Base-by-base conservation (phyloP, 257 asterid species). In the Solanum virginianum region DNA sequence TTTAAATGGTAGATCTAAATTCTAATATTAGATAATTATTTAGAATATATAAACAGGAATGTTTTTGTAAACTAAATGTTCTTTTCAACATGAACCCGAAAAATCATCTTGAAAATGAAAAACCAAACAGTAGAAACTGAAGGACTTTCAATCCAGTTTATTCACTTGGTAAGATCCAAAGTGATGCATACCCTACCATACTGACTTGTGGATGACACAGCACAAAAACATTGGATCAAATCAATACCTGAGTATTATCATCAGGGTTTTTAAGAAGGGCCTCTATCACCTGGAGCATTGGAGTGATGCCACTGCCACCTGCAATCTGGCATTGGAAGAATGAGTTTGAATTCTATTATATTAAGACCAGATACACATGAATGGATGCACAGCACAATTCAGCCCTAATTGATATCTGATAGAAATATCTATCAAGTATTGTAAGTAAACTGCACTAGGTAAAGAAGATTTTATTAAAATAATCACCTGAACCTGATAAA, bases 221-320 rank as follows among this genome's bases (percentile, higher is more conserved):
- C 60, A 77, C 68, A 66, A 41, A 71, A 85, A 60, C 43, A 81
- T 16, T 10, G 41, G 81, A 32, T 53, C 47, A 62, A 68, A 77
- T 63, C 39, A 81, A 83, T 80, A 93, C 99, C 93, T 94, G 95
- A 71, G 98, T 95, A 85, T 91, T 90, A 88, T 96, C 99, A 84
- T 96, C 98, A 29, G 98, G 95, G 85, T 94, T 96, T 91, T 95
- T 94, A 72, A 94, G 93, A 86, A 96, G 92, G 86, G 95, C 95
- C 87, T 96, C 97, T 86, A 95, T 94, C 84, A 96, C 87, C 93
- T 96, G 99, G 89, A 96, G 99, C 98, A 96, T 96, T 80, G 99
- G 99, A 69, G 98, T 95, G 81, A 96, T 95, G 91, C 99, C 99
- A 85, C 90, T 77, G 79, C 99, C 99, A 82, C 99, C 99, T 7